Evolutionary conservation across 371 early-diverging fungal genomes (phyloP).

Genomic region (Lichtheimia corymbifera): DNA sequence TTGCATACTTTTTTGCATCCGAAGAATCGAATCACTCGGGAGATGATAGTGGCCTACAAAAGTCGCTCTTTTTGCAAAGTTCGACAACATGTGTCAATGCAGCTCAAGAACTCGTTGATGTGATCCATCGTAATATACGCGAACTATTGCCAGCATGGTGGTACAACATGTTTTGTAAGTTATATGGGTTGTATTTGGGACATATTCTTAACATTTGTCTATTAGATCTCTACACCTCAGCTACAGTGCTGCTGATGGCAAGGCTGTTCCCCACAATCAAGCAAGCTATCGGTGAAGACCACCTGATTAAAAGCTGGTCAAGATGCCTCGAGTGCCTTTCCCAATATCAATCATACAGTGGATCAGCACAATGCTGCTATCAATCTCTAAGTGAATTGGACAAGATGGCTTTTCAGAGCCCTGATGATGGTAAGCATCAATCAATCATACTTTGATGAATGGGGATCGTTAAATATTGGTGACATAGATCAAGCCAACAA

Average conservation of each 20-base stretch:
- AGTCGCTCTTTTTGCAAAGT: slow-evolving; percentile 23
- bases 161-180: slow-evolving; percentile 33
- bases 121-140: slow-evolving; percentile 21
- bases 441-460: neutral
- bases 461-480: neutral
- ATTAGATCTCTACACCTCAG: slow-evolving; percentile 27
- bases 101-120: slow-evolving; percentile 26
- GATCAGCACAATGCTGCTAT: slow-evolving; percentile 25
- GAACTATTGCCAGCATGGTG: slow-evolving; percentile 28
- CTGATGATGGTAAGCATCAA: slow-evolving; percentile 13
- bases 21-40: slow-evolving; percentile 20
- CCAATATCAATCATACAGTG: slow-evolving; percentile 23
- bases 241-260: slow-evolving; percentile 31
- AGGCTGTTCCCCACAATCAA: slow-evolving; percentile 26
- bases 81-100: slow-evolving; percentile 24
- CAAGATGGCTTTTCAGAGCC: slow-evolving; percentile 20
- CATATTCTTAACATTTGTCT: neutral
- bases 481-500: slow-evolving; percentile 10
- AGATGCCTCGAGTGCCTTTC: slow-evolving; percentile 22
- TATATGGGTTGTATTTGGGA: too few species aligned
- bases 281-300: slow-evolving; percentile 21
- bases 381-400: slow-evolving; percentile 25
- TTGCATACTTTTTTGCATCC: slow-evolving; percentile 26
- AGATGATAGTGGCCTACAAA: slow-evolving; percentile 18
- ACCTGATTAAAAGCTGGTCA: slow-evolving; percentile 20